A percentile compares a stretch with the other conserved stretches of the same genome.
These are phyloP conservation scores for Ophiocordyceps camponoti-rufipedis DNA, from an alignment of 2,329 filamentous ascomycete genomes.

Conservation along the genomic window DNA sequence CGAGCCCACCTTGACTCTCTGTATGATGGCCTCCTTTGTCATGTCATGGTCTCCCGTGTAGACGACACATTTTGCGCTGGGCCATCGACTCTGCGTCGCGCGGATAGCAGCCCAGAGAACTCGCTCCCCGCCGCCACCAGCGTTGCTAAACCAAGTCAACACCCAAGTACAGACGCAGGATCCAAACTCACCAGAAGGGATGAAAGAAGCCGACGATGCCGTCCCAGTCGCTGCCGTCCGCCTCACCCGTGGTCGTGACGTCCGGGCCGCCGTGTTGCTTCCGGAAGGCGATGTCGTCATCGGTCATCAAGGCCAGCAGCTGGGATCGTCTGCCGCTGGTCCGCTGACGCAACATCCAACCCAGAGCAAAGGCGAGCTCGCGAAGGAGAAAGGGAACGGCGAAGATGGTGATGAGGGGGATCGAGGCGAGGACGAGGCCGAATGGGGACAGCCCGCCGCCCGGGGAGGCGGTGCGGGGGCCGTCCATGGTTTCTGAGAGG, in stretches of 20 bases:
- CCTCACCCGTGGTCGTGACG: conserved; percentile 40
- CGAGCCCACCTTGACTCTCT: conserved; percentile 47
- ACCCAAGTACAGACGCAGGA: conserved; percentile 1
- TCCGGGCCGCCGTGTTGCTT: conserved; percentile 20
- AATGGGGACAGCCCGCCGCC: conserved; percentile 10
- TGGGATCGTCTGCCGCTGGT: conserved; percentile 42
- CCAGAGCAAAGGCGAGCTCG: conserved; percentile 25
- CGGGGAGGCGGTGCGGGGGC: conserved; percentile 11
- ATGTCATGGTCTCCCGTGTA: conserved; percentile 93
- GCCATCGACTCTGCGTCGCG: conserved; percentile 78
- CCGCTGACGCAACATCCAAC: conserved; percentile 43
- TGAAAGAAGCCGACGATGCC: conserved; percentile 94
- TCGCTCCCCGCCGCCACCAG: conserved; percentile 84
- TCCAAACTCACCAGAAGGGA: conserved; percentile 64
- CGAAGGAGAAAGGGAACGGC: conserved; percentile 8
- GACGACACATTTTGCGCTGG: conserved; percentile 72
- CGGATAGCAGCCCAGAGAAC: conserved; percentile 92
- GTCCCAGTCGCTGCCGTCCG: conserved; percentile 45
- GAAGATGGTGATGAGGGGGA: conserved; percentile 8
- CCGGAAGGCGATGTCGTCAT: conserved; percentile 21
- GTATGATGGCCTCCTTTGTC: conserved; percentile 60
- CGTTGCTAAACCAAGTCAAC: conserved; percentile 44
- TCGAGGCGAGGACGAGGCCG: conserved; percentile 9
- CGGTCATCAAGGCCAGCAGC: conserved; percentile 32
- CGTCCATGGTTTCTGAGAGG: conserved; percentile 6